These are phyloP conservation scores for Fusarium sp. DNA, from an alignment of 2,329 filamentous ascomycete species.

Conservation along the genomic window DNA sequence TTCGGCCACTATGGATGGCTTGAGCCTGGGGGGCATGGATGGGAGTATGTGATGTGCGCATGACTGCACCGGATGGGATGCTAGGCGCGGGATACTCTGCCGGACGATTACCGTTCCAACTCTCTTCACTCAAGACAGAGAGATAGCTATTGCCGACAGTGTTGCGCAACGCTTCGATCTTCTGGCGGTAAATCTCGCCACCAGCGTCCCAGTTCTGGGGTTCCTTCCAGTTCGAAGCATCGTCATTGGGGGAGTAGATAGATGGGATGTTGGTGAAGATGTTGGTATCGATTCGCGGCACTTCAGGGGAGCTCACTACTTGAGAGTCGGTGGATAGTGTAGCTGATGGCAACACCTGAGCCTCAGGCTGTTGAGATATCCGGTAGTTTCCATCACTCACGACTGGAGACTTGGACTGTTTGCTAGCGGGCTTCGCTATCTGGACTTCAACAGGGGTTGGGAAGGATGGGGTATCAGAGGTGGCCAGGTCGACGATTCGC, in stretches of 20 bases:
- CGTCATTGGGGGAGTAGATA: constrained; percentile 31
- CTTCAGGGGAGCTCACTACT: constrained; percentile 42
- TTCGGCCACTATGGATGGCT: constrained; percentile 67
- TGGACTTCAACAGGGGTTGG: constrained; percentile 50
- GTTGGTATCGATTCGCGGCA: constrained; percentile 47
- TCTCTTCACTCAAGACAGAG: constrained; percentile 85
- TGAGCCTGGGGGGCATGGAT: constrained; percentile 56
- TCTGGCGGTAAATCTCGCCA: constrained; percentile 86
- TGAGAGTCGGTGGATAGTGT: constrained; percentile 51
- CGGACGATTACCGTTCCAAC: constrained; percentile 60
- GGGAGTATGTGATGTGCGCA: constrained; percentile 51
- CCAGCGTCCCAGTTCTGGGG: constrained; percentile 73
- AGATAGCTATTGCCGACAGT: constrained; percentile 91
- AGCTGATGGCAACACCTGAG: constrained; percentile 52
- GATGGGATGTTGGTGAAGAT: constrained; percentile 40
- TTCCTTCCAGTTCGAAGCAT: constrained; percentile 56
- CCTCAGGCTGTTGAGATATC: constrained; percentile 59
- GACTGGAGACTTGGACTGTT: constrained; percentile 40
- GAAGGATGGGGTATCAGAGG: constrained; percentile 58
- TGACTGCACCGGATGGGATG: constrained; percentile 47
- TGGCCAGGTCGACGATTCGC: constrained; percentile 74
- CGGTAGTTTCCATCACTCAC: constrained; percentile 57
- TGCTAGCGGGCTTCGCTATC: constrained; percentile 31
- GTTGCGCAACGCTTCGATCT: constrained; percentile 86
- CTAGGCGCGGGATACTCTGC: constrained; percentile 42